phyloP scores from a whole-genome alignment of 73 alveolate genomes.

The Symbiodinium pilosum region DNA sequence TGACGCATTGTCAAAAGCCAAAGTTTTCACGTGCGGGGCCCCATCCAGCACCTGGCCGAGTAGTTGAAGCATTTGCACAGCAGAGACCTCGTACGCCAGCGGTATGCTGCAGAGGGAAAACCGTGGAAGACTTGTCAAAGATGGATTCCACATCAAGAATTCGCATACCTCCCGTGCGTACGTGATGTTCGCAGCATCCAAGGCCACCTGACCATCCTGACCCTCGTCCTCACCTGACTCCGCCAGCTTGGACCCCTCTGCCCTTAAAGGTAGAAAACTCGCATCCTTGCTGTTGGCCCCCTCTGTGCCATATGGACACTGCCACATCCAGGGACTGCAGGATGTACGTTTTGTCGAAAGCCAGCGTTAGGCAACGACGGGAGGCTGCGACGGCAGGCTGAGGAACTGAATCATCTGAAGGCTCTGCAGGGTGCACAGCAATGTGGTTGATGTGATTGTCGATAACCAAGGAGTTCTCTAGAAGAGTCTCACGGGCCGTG shows the following conservation, averaged over 20 bases:
- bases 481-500: not conserved
- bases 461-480: not conserved
- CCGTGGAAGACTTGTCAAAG: not conserved
- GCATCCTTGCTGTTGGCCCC: no score
- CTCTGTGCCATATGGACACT: not conserved
- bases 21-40: not conserved
- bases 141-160: not conserved
- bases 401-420: no score
- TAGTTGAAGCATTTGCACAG: not conserved
- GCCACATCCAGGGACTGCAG: not conserved
- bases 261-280: not conserved
- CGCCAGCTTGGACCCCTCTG: no score
- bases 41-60: not conserved
- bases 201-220: not conserved
- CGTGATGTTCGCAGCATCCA: not conserved
- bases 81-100: not conserved
- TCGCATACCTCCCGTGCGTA: not conserved
- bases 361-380: not conserved
- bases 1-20: not conserved
- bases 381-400: not conserved
- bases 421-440: no score
- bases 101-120: not conserved
- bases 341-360: constrained; percentile 33
- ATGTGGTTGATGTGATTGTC: no score
- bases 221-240: not conserved